Evolutionary conservation across 1,284 basidiomycete genomes (phyloP).

Genomic region (Bjerkandera adusta): DNA sequence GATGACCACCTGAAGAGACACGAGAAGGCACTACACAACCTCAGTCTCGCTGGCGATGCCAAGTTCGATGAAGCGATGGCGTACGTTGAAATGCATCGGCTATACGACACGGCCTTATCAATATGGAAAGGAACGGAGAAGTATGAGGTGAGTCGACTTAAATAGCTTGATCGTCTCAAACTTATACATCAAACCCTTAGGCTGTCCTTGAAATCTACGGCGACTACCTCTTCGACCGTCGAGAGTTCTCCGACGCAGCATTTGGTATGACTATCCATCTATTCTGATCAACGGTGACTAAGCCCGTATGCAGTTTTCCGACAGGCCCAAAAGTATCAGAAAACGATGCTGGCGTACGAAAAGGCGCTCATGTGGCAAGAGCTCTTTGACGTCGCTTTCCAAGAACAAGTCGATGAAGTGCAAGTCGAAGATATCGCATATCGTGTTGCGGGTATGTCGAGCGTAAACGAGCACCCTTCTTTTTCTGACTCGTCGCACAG

Average conservation of each 20-base stretch:
- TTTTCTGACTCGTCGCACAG: slow-evolving; percentile 38
- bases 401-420: slow-evolving; percentile 42
- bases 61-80: slow-evolving; percentile 78
- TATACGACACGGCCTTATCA: slow-evolving; percentile 73
- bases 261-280: slow-evolving; percentile 48
- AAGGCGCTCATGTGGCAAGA: slow-evolving; percentile 88
- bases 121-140: slow-evolving; percentile 69
- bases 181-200: slow-evolving; percentile 12
- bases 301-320: slow-evolving; percentile 57
- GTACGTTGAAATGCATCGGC: slow-evolving; percentile 79
- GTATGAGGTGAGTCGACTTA: slow-evolving; percentile 50
- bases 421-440: slow-evolving; percentile 65
- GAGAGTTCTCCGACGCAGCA: slow-evolving; percentile 85
- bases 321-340: slow-evolving; percentile 58
- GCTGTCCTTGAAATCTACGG: slow-evolving; percentile 79
- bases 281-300: background rate
- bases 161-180: background rate
- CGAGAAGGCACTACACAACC: slow-evolving; percentile 73
- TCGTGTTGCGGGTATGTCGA: slow-evolving; percentile 67
- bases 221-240: slow-evolving; percentile 83
- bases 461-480: slow-evolving; percentile 3
- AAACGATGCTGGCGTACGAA: slow-evolving; percentile 86
- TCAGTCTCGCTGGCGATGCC: slow-evolving; percentile 71
- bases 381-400: slow-evolving; percentile 77
- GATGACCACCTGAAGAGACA: slow-evolving; percentile 89